Conservation (phyloP, 2,329 filamentous ascomycete species). For the Fusarium ambrosium region DNA sequence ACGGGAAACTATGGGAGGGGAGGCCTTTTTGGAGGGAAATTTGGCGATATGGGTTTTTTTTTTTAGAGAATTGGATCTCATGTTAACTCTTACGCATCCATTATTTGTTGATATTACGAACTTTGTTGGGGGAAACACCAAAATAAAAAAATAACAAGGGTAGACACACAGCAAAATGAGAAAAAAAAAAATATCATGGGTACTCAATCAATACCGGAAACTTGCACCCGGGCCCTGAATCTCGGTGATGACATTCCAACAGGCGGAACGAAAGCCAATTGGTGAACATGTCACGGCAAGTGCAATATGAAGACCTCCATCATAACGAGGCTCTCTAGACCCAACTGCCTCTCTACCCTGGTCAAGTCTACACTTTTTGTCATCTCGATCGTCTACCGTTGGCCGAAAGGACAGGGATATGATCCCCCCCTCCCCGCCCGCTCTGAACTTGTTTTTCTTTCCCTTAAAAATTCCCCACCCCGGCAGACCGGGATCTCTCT, state of each 20-base stretch:
- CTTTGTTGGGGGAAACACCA: background rate
- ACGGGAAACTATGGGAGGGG: background rate
- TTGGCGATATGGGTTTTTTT: constrained; percentile 27
- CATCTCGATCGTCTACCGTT: constrained; percentile 14
- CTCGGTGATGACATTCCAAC: constrained; percentile 10
- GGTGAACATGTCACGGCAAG: background rate
- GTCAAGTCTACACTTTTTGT: background rate
- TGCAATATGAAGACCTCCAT: background rate
- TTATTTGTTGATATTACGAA: background rate
- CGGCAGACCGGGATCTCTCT: background rate
- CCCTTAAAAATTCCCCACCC: background rate
- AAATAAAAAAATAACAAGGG: background rate
- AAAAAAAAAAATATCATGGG: background rate
- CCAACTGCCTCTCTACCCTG: background rate
- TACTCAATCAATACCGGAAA: background rate
- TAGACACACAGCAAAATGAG: background rate
- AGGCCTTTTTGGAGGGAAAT: constrained; percentile 5
- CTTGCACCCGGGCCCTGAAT: background rate
- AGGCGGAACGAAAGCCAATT: background rate
- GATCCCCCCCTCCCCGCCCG: background rate
- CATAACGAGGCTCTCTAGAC: background rate
- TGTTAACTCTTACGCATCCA: constrained; percentile 1
- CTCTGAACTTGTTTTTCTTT: background rate
- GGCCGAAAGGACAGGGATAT: background rate
- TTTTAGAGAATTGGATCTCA: constrained; percentile 13